phyloP scores from a whole-genome alignment of 306 rosid genomes.

The Cicer yamashitae region DNA sequence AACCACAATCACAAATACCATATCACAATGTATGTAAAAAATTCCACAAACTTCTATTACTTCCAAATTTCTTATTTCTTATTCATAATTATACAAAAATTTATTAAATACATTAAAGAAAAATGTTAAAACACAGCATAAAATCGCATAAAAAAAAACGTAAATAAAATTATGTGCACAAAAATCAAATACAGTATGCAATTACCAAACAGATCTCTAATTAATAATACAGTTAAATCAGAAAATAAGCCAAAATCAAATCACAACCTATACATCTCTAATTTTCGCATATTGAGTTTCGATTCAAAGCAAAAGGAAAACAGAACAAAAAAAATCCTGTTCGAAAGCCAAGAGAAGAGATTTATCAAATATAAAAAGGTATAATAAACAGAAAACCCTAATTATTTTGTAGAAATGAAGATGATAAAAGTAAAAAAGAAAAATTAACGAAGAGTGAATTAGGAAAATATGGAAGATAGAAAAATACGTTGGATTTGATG shows the following conservation, averaged over 20 bases:
- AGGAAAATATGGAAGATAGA: not conserved
- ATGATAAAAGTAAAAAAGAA: not conserved
- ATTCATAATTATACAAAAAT: not conserved
- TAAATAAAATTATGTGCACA: not conserved
- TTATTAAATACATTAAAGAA: not conserved
- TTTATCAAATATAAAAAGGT: not conserved
- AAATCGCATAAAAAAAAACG: not conserved
- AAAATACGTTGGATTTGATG: slow-evolving; percentile 73
- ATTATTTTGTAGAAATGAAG: not conserved
- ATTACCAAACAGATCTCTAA: no score
- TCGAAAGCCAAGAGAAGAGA: not conserved
- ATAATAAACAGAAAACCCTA: slow-evolving; percentile 41
- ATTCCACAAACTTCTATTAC: not conserved
- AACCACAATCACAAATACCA: not conserved
- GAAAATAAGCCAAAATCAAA: not conserved
- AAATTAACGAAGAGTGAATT: not conserved
- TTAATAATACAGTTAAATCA: not conserved
- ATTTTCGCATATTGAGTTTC: not conserved
- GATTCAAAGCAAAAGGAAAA: slow-evolving; percentile 2
- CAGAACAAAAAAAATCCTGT: slow-evolving; percentile 16
- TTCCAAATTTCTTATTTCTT: not conserved
- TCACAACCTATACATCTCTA: not conserved
- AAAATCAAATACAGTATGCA: not conserved
- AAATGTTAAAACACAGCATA: not conserved
- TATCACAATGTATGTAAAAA: not conserved